These are phyloP conservation scores for Protomyces arabidopsidicola DNA, from an alignment of 1,139 yeast genomes.

Conservation along the genomic window DNA sequence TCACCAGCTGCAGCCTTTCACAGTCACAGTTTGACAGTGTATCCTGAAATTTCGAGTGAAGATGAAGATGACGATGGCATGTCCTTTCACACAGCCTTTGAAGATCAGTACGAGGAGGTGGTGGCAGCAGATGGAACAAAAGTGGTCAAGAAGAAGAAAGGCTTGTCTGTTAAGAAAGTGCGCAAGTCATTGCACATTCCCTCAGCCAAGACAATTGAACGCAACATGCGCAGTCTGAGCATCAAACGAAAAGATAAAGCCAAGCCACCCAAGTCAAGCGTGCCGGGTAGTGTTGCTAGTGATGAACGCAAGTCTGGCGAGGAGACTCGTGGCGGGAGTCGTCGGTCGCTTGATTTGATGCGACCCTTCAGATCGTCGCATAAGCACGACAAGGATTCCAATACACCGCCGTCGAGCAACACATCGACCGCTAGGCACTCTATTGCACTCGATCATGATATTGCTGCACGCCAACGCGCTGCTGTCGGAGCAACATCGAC, in stretches of 20 bases:
- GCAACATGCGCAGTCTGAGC: conserved; percentile 21
- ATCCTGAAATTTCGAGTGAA: conserved; percentile 6
- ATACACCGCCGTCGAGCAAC: background rate
- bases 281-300: background rate
- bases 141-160: conserved; percentile 20
- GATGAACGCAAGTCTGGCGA: conserved; percentile 9
- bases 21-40: background rate
- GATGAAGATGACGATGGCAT: conserved; percentile 9
- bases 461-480: background rate
- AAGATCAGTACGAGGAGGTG: conserved; percentile 15
- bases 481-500: background rate
- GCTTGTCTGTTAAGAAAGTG: conserved; percentile 19
- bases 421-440: background rate
- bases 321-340: background rate
- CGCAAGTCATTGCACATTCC: conserved; percentile 21
- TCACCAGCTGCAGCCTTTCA: background rate
- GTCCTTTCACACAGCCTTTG: conserved; percentile 24
- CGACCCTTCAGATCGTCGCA: conserved; percentile 17
- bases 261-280: background rate
- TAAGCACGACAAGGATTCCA: conserved; percentile 12
- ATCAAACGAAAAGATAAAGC: conserved; percentile 19
- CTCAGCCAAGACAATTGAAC: conserved; percentile 20
- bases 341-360: conserved; percentile 21
- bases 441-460: background rate
- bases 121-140: conserved; percentile 14